Conservation (phyloP, 73 alveolate genomes). For the Tetrahymena thermophila region DNA sequence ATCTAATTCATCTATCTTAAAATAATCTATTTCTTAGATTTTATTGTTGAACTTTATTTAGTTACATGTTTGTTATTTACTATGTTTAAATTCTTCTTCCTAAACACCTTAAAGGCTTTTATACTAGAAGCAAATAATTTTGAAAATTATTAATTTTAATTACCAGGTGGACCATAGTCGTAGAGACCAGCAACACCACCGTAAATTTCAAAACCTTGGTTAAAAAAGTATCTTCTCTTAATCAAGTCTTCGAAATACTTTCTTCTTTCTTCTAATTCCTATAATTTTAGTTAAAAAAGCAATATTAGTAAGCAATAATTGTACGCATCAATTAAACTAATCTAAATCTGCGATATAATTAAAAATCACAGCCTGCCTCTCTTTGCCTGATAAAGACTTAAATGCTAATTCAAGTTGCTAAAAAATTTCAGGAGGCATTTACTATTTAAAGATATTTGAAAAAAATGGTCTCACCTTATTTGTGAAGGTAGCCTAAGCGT, state of each 20-base stretch:
- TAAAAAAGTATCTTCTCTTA: conserved; percentile 38
- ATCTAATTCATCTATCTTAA: not conserved
- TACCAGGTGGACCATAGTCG: conserved; percentile 95
- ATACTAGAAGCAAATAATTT: not conserved
- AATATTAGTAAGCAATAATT: not conserved
- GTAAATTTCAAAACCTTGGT: conserved; percentile 85
- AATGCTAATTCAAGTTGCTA: not conserved
- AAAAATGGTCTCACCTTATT: not conserved
- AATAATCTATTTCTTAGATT: too few relatives aligned
- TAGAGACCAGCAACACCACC: conserved; percentile 99
- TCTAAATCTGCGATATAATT: not conserved
- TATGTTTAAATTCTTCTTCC: not conserved
- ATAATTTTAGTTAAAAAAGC: not conserved
- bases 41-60: too few relatives aligned
- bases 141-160: not conserved
- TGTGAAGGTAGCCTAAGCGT: not conserved
- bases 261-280: conserved; percentile 27
- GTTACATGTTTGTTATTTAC: too few relatives aligned
- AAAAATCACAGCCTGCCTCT: not conserved
- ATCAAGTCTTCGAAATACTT: conserved; percentile 20
- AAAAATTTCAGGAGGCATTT: not conserved
- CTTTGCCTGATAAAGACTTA: not conserved
- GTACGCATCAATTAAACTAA: not conserved
- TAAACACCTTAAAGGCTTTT: not conserved
- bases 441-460: not conserved